Conservation (phyloP, 805 yeast species). For the Scheffersomyces amazonensis region DNA sequence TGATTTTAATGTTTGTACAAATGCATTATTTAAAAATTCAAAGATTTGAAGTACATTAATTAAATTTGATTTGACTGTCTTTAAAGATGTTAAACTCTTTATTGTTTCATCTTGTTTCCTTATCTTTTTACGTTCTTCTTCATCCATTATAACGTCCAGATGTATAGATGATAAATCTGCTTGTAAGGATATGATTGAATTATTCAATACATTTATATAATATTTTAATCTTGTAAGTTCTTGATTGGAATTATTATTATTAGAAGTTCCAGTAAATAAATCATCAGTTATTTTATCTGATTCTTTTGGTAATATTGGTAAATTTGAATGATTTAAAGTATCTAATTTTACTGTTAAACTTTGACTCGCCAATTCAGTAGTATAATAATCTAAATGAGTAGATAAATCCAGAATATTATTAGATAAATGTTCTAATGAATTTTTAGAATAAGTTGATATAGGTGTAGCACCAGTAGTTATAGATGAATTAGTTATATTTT, state of each 20-base stretch:
- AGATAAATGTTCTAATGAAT: slow-evolving; percentile 37
- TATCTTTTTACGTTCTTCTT: slow-evolving; percentile 15
- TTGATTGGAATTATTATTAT: slow-evolving; percentile 12
- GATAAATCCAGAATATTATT: slow-evolving; percentile 49
- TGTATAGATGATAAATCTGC: slow-evolving; percentile 36
- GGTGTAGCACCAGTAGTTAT: slow-evolving; percentile 5
- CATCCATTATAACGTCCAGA: slow-evolving; percentile 7
- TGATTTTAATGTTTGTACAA: slow-evolving; percentile 5
- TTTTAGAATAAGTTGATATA: slow-evolving; percentile 4
- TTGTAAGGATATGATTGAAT: slow-evolving; percentile 55
- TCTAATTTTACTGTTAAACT: slow-evolving; percentile 47
- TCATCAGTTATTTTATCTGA: slow-evolving; percentile 12
- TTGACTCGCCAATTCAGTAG: slow-evolving; percentile 50
- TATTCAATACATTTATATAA: slow-evolving; percentile 58
- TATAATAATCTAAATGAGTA: slow-evolving; percentile 60
- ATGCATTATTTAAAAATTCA: slow-evolving; percentile 28
- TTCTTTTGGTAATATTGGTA: slow-evolving; percentile 2
- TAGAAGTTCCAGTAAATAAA: slow-evolving; percentile 41
- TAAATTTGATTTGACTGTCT: slow-evolving; percentile 44
- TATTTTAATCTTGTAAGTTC: slow-evolving; percentile 62
- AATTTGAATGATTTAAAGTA: slow-evolving; percentile 41
- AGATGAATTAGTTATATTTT: slow-evolving; percentile 24
- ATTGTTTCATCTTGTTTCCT: slow-evolving; percentile 36
- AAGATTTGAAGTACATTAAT: slow-evolving; percentile 44
- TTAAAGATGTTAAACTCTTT: slow-evolving; percentile 18